These are phyloP conservation scores for Hymenoscyphus fructigenus DNA, from an alignment of 2,329 filamentous ascomycete genomes.

Conservation along the genomic window DNA sequence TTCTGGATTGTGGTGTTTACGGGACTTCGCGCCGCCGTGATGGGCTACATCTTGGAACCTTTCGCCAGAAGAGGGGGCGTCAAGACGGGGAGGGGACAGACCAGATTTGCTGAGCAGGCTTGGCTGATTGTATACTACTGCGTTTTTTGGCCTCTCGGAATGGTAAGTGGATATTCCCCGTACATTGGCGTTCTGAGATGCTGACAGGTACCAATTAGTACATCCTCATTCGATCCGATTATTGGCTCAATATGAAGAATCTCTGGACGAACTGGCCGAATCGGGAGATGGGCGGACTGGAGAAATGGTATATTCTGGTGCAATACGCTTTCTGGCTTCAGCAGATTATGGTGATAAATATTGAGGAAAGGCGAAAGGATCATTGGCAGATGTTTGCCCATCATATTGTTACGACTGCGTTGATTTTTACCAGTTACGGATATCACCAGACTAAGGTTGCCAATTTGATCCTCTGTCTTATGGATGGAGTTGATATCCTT, in stretches of 20 bases:
- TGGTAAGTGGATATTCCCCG: slow-evolving; percentile 55
- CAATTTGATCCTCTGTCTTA: slow-evolving; percentile 83
- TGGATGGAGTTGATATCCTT: slow-evolving; percentile 90
- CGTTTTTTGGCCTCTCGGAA: slow-evolving; percentile 78
- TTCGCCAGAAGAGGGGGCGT: slow-evolving; percentile 72
- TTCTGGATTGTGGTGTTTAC: slow-evolving; percentile 85
- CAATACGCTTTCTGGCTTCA: slow-evolving; percentile 94
- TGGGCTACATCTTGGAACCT: slow-evolving; percentile 85
- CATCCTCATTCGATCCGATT: slow-evolving; percentile 73
- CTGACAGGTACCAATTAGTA: slow-evolving; percentile 59
- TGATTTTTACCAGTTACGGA: slow-evolving; percentile 80
- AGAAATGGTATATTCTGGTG: slow-evolving; percentile 87
- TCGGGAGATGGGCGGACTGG: slow-evolving; percentile 68
- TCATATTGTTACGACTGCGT: slow-evolving; percentile 82
- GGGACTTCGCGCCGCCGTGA: slow-evolving; percentile 75
- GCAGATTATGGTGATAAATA: slow-evolving; percentile 90
- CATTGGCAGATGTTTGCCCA: slow-evolving; percentile 95
- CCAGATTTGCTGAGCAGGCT: slow-evolving; percentile 89
- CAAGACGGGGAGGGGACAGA: slow-evolving; percentile 70
- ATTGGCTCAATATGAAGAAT: slow-evolving; percentile 72
- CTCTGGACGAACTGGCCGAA: slow-evolving; percentile 86
- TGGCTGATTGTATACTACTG: slow-evolving; percentile 86
- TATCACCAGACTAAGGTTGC: slow-evolving; percentile 87
- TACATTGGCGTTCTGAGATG: neutral
- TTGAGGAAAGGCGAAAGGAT: slow-evolving; percentile 92